Conservation (phyloP, 2,329 filamentous ascomycete genomes). For the Xylariaceae sp. region DNA sequence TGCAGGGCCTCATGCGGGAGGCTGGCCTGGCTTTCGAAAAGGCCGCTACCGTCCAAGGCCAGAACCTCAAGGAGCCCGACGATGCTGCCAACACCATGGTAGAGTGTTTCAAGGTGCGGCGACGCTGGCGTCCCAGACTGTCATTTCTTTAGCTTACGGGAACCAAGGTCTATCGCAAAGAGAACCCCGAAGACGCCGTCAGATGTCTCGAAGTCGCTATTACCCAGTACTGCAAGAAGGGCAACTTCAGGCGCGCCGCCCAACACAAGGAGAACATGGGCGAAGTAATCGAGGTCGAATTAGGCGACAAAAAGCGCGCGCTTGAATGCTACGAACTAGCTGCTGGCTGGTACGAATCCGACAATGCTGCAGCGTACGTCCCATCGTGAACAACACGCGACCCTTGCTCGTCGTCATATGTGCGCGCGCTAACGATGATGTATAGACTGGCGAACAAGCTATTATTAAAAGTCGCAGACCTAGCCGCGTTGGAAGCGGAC, state of each 20-base stretch:
- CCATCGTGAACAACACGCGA: neutral
- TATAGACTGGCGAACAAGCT: conserved; percentile 73
- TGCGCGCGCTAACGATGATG: conserved; percentile 3
- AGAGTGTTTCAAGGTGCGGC: conserved; percentile 80
- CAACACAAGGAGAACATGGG: conserved; percentile 85
- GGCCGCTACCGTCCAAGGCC: conserved; percentile 73
- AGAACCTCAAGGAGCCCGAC: conserved; percentile 82
- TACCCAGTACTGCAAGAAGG: conserved; percentile 78
- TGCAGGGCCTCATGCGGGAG: conserved; percentile 64
- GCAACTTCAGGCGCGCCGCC: conserved; percentile 86
- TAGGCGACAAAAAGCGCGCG: conserved; percentile 72
- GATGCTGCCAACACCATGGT: conserved; percentile 83
- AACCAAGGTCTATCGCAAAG: conserved; percentile 89
- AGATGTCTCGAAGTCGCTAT: conserved; percentile 75
- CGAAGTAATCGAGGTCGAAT: conserved; percentile 76
- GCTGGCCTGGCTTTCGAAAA: conserved; percentile 82
- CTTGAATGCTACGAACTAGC: conserved; percentile 79
- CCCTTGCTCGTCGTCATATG: neutral
- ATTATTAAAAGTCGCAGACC: conserved; percentile 85
- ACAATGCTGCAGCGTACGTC: conserved; percentile 74
- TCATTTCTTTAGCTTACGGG: conserved; percentile 2
- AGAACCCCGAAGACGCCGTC: conserved; percentile 75
- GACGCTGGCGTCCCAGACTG: too few relatives aligned
- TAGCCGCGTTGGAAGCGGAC: conserved; percentile 73
- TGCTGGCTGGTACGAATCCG: conserved; percentile 82